Base-by-base conservation (phyloP, 805 yeast species). In the Starmerella bombicola region DNA sequence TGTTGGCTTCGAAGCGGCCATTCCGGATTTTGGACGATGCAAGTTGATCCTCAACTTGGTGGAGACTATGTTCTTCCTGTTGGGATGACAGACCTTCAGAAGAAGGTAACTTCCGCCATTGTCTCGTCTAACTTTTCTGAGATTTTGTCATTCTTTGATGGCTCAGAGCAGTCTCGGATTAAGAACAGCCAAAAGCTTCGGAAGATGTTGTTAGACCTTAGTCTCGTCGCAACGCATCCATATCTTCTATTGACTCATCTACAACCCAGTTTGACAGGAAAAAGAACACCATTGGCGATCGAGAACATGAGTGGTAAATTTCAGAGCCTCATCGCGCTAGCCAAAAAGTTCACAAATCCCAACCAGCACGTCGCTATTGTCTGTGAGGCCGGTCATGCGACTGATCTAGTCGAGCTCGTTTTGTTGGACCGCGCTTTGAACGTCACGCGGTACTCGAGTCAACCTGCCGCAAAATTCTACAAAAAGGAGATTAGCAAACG, bases 81-180 rank as follows among this genome's bases (percentile, higher is more conserved):
- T 3, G 45, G 47, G n/a, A 45, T 51, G 46, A 40, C 51, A 23
- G 48, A 46, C 20, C 32, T 81, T 50, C 97, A 88, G 57, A 79
- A 77, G 53, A 91, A 85, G 53, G 67, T 88, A 38, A 82, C 86
- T 9, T 94, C 88, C 59, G 95, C 85, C 56, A 85, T 91, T 23
- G 81, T 88, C 10, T 81, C 94, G 1, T 65, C 85, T 30, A 97
- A 88, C 60, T 88, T 86, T 57, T 75, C 88, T 25, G 97, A 86
- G 56, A 84, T 88, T 43, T 65, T 88, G 51, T 78, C 84, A 60
- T 86, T 79, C 57, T 85, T 82, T 55, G 93, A 84, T 40, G 65
- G 60, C 31, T 46, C 57, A n/a, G 51, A 58, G 35, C 75, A 73
- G 37, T 69, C 69, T 35, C 73, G 81, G 22, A 71, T 80, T 28